Conservation (phyloP, 495 filamentous ascomycete genomes). For the Penicillium lividum region DNA sequence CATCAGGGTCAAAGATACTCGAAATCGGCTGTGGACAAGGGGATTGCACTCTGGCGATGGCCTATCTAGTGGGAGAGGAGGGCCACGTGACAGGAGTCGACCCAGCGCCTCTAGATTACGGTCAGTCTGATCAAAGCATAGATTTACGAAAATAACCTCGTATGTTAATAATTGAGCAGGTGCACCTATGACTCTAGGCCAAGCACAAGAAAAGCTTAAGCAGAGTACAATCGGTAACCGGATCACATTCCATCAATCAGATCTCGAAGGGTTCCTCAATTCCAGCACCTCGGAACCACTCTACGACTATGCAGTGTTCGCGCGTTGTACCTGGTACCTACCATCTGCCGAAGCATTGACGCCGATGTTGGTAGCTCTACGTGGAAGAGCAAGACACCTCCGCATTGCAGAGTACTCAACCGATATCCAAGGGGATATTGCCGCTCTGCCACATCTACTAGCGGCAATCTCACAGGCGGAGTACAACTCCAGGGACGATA, state of each 20-base stretch:
- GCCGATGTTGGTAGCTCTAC: not conserved
- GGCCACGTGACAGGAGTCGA: slow-evolving; percentile 51
- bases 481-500: slow-evolving; percentile 11
- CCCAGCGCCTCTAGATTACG: slow-evolving; percentile 51
- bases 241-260: slow-evolving; percentile 11
- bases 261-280: not conserved
- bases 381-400: slow-evolving; percentile 9
- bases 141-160: not conserved
- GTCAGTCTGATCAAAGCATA: slow-evolving; percentile 19
- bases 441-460: slow-evolving; percentile 28
- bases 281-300: slow-evolving; percentile 4
- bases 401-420: slow-evolving; percentile 7
- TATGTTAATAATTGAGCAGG: slow-evolving; percentile 21
- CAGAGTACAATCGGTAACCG: not conserved
- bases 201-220: slow-evolving; percentile 29
- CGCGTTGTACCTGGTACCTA: not conserved
- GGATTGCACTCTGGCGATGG: slow-evolving; percentile 48
- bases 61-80: slow-evolving; percentile 41
- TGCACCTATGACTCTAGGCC: slow-evolving; percentile 35
- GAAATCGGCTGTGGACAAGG: slow-evolving; percentile 60
- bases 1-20: slow-evolving; percentile 42
- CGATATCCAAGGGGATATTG: slow-evolving; percentile 4
- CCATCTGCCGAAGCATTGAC: not conserved
- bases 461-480: slow-evolving; percentile 28
- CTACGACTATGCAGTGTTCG: slow-evolving; percentile 7